Evolutionary conservation across 345 rosid genomes (phyloP), one percentile per base, ranked within the genome.

Genomic region (Ceriops tagal): DNA sequence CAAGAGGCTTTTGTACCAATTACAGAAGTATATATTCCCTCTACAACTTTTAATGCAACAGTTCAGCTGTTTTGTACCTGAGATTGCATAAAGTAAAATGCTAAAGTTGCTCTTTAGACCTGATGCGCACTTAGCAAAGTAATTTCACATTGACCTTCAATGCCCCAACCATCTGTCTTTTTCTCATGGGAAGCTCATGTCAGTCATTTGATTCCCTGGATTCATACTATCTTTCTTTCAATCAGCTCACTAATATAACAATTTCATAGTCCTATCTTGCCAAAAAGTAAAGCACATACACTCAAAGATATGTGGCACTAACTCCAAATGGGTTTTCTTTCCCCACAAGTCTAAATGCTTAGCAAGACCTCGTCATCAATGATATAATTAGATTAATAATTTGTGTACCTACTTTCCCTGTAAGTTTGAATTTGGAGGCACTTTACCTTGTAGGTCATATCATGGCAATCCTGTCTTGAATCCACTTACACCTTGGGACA

Each of bases 401-500:
- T 51, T 55, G 20, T 55, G 22, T 49, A 15, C 51, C 10, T 71
- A 49, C 35, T 20, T 49, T 47, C 51, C 61, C 28, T 8, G 53
- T 9, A 15, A 24, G 31, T 47, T 39, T 68, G 11, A 68, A 64
- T 66, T 63, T 69, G 31, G 52, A 55, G 67, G 71, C 35, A 52
- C 73, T 61, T 21, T 66, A 61, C 75, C 83, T 73, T 53, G 59
- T 88, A 95, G 99, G 88, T 85, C 85, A 75, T 92, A 95, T 81
- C 96, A 83, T 72, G 80, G 77, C 62, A 92, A 95, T 81, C 96
- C 92, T 77, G 89, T 95, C 76, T 73, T 88, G 70, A 92, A 95
- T 85, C 97, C 99, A 72, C 91, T 95, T 35, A 84, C 96, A 53
- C 97, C 99, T 57, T 95, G 98, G 97, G 99, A 95, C 61, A 90